Evolutionary conservation across 2,329 filamentous ascomycete species (phyloP).

Genomic region (Pestalotiopsis sp.): DNA sequence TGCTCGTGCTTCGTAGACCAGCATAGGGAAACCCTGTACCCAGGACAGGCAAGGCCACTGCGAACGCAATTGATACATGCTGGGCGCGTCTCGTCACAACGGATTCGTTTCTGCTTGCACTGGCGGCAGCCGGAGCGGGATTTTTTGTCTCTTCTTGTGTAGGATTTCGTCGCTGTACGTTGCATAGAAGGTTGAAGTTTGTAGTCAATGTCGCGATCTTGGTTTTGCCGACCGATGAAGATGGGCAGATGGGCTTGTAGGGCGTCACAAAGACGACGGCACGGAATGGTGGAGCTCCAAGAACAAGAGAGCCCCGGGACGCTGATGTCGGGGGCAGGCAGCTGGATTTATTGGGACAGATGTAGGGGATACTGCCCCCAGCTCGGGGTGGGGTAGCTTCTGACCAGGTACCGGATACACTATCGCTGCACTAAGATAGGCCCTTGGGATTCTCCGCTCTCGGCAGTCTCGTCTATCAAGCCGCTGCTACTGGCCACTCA

Average conservation of each 20-base stretch:
- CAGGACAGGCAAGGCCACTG: constrained; percentile 6
- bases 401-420: neutral
- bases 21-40: constrained; percentile 6
- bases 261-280: constrained; percentile 3
- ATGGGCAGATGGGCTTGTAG: neutral
- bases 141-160: constrained; percentile 5
- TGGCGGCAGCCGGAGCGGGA: neutral
- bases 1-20: constrained; percentile 13
- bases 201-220: neutral
- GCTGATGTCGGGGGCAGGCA: neutral
- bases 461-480: no score
- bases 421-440: neutral
- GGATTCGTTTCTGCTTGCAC: constrained; percentile 5
- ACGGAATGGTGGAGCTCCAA: constrained; percentile 1
- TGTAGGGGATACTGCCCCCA: neutral
- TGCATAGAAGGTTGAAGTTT: neutral
- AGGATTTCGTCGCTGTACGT: constrained; percentile 1
- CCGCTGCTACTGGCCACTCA: no score
- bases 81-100: constrained; percentile 8
- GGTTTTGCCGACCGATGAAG: neutral
- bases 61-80: constrained; percentile 8
- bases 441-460: no score
- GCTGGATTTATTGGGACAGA: neutral
- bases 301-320: neutral
- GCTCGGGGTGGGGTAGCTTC: no score